phyloP scores from a whole-genome alignment of 1,139 yeast species.

The Spathaspora sp. region DNA sequence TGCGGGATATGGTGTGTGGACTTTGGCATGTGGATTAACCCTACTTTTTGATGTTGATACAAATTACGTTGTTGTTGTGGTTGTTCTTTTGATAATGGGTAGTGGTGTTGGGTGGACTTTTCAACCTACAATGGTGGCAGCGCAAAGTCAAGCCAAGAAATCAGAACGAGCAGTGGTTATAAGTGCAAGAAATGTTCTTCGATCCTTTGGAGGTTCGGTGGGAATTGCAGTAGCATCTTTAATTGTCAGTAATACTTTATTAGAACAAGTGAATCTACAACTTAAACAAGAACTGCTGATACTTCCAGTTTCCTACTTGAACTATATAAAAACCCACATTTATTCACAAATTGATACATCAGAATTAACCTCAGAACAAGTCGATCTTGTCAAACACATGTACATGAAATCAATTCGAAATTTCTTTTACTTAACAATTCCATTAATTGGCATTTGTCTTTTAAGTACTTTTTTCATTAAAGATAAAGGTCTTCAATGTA shows the following conservation, averaged over 20 bases:
- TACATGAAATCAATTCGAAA: constrained; percentile 38
- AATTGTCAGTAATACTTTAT: constrained; percentile 40
- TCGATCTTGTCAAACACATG: constrained; percentile 25
- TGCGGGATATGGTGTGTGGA: constrained; percentile 44
- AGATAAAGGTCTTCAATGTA: constrained; percentile 43
- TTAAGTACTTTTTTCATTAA: constrained; percentile 33
- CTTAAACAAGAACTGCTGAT: constrained; percentile 10
- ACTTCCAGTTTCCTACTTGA: constrained; percentile 17
- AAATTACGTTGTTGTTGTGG: constrained; percentile 29
- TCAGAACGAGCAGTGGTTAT: constrained; percentile 55
- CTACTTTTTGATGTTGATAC: constrained; percentile 31
- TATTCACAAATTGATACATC: constrained; percentile 30
- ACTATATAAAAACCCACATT: constrained; percentile 27
- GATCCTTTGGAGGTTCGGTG: constrained; percentile 54
- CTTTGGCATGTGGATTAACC: constrained; percentile 37
- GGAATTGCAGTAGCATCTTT: constrained; percentile 49
- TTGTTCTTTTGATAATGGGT: constrained; percentile 43
- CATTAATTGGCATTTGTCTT: constrained; percentile 42
- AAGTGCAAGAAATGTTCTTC: constrained; percentile 49
- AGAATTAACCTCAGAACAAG: constrained; percentile 24
- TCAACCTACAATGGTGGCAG: constrained; percentile 55
- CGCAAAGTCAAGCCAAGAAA: constrained; percentile 46
- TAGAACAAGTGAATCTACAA: constrained; percentile 19
- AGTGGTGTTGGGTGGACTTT: constrained; percentile 51
- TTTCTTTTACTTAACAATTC: constrained; percentile 42